Conservation (phyloP, 306 rosid genomes). For the Datisca glomerata region DNA sequence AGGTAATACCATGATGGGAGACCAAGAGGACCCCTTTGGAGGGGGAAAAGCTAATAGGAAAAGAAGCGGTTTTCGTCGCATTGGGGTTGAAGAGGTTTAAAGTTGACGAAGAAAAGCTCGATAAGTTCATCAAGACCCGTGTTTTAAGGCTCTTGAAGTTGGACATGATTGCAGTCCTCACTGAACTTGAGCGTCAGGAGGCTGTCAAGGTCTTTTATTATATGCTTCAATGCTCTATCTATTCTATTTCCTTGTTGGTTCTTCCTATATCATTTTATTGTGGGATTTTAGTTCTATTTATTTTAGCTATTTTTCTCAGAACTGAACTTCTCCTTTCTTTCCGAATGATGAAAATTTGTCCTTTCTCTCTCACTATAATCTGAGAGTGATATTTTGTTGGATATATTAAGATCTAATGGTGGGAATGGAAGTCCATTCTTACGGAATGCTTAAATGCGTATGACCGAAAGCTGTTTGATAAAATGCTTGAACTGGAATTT, state of each 20-base stretch:
- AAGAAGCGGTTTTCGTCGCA: slow-evolving; percentile 73
- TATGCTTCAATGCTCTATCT: background rate
- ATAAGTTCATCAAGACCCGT: slow-evolving; percentile 54
- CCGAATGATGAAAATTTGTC: background rate
- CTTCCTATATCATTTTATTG: background rate
- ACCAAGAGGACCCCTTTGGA: slow-evolving; percentile 97
- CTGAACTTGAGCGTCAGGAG: slow-evolving; percentile 90
- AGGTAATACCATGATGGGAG: slow-evolving; percentile 83
- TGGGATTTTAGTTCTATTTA: no score
- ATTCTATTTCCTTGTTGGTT: background rate
- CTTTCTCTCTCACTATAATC: background rate
- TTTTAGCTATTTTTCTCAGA: no score
- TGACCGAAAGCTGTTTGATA: slow-evolving; percentile 35
- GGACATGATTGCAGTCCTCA: slow-evolving; percentile 73
- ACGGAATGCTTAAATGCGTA: background rate
- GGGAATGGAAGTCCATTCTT: no score
- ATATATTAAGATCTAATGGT: no score
- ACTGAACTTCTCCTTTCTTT: background rate
- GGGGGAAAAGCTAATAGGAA: slow-evolving; percentile 80
- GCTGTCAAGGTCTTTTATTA: slow-evolving; percentile 47
- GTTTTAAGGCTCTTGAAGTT: slow-evolving; percentile 67
- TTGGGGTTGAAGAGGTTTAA: slow-evolving; percentile 71
- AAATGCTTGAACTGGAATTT: slow-evolving; percentile 18
- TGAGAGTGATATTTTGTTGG: no score
- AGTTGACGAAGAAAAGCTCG: slow-evolving; percentile 56